Base-by-base conservation (phyloP, 805 yeast species). In the Wickerhamomyces xylosicus region DNA sequence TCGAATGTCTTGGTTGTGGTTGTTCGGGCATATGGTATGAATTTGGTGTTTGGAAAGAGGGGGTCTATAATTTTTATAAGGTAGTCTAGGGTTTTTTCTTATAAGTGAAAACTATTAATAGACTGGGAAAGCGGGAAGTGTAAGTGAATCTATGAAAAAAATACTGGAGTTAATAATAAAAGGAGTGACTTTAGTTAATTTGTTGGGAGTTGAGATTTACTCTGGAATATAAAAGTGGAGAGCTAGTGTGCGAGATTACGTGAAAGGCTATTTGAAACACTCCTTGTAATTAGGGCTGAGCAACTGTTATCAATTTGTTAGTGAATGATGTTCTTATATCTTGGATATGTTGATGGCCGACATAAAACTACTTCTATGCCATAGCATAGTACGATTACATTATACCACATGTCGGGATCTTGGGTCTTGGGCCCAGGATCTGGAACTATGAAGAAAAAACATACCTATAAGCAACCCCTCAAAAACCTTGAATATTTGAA, bases 1-100 rank as follows among this genome's bases (percentile, higher is more conserved):
- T 56, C 55, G 34, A 49, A 54, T 17, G 53, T 41, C 17, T 41
- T 43, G 4, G 47, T 39, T 5, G 42, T 14, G 41, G 19, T 13
- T 9, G 29, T n/a, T 40, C 41, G 13, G 34, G 33, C 43, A 40
- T 42, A 19, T 16, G 5, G 21, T 9, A 32, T 5, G 19, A 8
- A 15, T n/a, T 32, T 19, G 17, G n/a, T 16, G 17, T 9, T 9
- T 29, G 32, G 16, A 29, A n/a, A 29, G 32, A 7, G 28, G 28
- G 9, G 13, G 28, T 22, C 13, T n/a, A n/a, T n/a, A n/a, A n/a
- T n/a, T n/a, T n/a, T n/a, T n/a, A n/a, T n/a, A n/a, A 22, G 28
- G 28, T 9, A 22, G 13, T 22, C 11, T 9, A 22, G 28, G 28
- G 13, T 22, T 22, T 22, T 9, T 9, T 22, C 9, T 22, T 9